phyloP scores from a whole-genome alignment of 176 grass and related monocot genomes.

The Oryza meyeriana region DNA sequence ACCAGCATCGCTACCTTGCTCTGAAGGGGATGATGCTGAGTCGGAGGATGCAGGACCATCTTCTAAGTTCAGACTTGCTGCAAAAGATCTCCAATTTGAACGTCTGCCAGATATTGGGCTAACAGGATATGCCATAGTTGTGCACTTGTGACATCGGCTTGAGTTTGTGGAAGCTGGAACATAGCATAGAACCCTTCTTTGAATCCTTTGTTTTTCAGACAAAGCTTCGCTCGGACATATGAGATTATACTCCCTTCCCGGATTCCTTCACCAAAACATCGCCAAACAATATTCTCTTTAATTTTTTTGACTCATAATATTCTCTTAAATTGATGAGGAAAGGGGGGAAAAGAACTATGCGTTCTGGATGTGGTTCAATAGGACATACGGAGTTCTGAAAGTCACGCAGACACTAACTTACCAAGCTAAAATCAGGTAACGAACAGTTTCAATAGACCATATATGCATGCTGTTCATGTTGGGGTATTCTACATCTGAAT shows the following conservation, averaged over 20 bases:
- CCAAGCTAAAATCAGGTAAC: neutral
- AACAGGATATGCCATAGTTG: slow-evolving; percentile 15
- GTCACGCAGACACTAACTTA: neutral
- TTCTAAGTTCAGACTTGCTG: slow-evolving; percentile 58
- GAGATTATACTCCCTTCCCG: slow-evolving; percentile 19
- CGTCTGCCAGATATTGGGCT: slow-evolving; percentile 24
- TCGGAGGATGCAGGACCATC: slow-evolving; percentile 28
- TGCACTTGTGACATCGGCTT: slow-evolving; percentile 5
- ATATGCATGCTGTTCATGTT: neutral
- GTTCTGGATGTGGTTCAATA: neutral
- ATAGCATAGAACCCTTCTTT: slow-evolving; percentile 25
- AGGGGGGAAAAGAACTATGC: neutral
- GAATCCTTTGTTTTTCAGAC: slow-evolving; percentile 19
- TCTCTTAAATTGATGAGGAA: neutral
- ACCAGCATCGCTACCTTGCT: slow-evolving; percentile 29
- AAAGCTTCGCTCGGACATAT: neutral
- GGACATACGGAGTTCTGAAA: neutral
- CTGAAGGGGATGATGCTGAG: slow-evolving; percentile 23
- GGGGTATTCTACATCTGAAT: neutral
- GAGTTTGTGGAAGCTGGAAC: slow-evolving; percentile 24
- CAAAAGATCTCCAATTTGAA: slow-evolving; percentile 43
- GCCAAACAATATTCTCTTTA: neutral
- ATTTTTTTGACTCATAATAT: no score
- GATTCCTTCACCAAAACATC: slow-evolving; percentile 13
- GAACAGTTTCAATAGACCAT: neutral